These are phyloP conservation scores for Lentinula raphanica DNA, from an alignment of 768 basidiomycete species.

Conservation along the genomic window DNA sequence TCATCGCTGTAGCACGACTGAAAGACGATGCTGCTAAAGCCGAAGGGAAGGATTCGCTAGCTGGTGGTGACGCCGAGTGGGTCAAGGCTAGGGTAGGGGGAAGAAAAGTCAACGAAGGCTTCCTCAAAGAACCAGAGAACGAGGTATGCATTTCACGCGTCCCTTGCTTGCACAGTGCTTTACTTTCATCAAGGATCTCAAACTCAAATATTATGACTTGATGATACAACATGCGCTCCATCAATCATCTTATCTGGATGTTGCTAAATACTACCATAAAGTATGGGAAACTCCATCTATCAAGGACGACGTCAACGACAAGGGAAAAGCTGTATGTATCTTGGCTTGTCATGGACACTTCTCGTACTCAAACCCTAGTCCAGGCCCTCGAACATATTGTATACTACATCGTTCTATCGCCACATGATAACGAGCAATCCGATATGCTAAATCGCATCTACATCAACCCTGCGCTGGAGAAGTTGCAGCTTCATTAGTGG, in stretches of 20 bases:
- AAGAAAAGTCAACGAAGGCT: conserved; percentile 90
- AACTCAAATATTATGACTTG: conserved; percentile 92
- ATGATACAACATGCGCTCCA: conserved; percentile 95
- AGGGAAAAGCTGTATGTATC: conserved; percentile 58
- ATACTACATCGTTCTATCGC: conserved; percentile 89
- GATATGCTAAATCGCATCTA: conserved; percentile 92
- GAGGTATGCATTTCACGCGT: conserved; percentile 48
- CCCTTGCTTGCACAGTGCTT: background rate
- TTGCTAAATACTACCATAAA: conserved; percentile 91
- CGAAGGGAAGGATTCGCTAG: conserved; percentile 49
- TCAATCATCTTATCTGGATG: conserved; percentile 82
- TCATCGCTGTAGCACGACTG: conserved; percentile 68
- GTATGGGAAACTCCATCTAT: conserved; percentile 97
- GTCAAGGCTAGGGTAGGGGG: conserved; percentile 87
- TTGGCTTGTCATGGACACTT: background rate
- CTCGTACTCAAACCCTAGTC: background rate
- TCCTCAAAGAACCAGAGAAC: conserved; percentile 83
- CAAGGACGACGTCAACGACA: conserved; percentile 71
- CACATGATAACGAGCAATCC: conserved; percentile 94
- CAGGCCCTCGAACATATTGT: conserved; percentile 93
- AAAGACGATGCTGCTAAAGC: conserved; percentile 62
- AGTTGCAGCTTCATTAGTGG: conserved; percentile 83
- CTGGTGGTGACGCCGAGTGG: conserved; percentile 87
- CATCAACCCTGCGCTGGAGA: conserved; percentile 70
- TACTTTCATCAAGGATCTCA: conserved; percentile 63